Base-by-base conservation (phyloP, 148 eudicot species). In the Selenicereus undatus region DNA sequence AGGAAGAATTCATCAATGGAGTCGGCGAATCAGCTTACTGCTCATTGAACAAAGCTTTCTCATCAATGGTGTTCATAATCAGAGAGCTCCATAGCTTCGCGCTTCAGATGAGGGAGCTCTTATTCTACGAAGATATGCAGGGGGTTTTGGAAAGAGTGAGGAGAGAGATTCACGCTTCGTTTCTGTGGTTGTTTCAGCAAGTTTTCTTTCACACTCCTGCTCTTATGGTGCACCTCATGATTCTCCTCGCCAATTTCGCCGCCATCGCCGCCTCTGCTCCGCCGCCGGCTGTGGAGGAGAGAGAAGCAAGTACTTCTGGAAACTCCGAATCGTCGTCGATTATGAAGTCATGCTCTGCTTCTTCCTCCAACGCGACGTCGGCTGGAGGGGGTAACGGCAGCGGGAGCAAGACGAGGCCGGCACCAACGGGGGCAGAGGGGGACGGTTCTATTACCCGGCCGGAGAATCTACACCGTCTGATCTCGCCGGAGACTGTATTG, bases 31-130 rank as follows among this genome's bases (percentile, higher is more conserved):
- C 92, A 0, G 93, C 94, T 5, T 86, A 66, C 60, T 83, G 95
- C 76, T 91, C 99, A 0, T 87, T 90, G 10, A 92, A 88, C 27
- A 94, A 84, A 54, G 99, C 98, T 9, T 97, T 94, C 72, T 91
- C 99, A 1, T 90, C 91, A 0, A 92, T 94, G 99, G 99, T 97
- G 82, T 92, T 97, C 50, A 94, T 94, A 32, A 92, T 97, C 45
- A 85, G 90, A 39, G 98, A 97, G 79, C 86, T 97, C 12, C 95
- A 96, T 11, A 87, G 91, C 79, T 90, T 75, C 75, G 83, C 90
- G 66, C 65, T 95, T 8, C 96, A 93, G 29, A 87, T 90, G 91
- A 82, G 97, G 73, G 96, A 91, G 74, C 54, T 77, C 20, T 69
- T 91, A 21, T 86, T 76, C n/a, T 91, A 81, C 71, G 93, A 93